Evolutionary conservation across 2,329 filamentous ascomycete species (phyloP).

Genomic region (Trichoderma afroharzianum): DNA sequence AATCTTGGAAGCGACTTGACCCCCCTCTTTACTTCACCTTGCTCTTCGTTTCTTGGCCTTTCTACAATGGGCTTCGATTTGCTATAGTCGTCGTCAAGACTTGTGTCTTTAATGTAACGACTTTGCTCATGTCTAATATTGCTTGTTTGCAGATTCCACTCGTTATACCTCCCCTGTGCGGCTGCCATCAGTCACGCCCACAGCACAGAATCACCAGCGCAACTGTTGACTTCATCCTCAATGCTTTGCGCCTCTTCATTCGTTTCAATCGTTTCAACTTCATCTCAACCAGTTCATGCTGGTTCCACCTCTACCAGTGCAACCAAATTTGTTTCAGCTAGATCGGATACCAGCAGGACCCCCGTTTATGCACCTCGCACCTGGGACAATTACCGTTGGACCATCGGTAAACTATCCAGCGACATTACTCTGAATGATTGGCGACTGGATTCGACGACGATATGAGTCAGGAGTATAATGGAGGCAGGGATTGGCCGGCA

Average conservation of each 20-base stretch:
- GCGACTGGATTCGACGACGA: neutral
- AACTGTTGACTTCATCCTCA: neutral
- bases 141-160: neutral
- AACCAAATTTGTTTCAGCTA: constrained; percentile 11
- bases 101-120: neutral
- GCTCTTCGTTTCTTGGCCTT: neutral
- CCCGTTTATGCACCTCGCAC: neutral
- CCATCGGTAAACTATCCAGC: neutral
- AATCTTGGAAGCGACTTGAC: neutral
- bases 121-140: neutral
- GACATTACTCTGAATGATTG: neutral
- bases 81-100: neutral
- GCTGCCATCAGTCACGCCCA: neutral
- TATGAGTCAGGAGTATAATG: constrained; percentile 56
- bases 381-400: neutral
- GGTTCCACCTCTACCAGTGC: constrained; percentile 6
- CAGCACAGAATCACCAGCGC: neutral
- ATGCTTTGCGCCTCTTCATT: constrained; percentile 2
- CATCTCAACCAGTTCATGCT: neutral
- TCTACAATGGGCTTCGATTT: neutral
- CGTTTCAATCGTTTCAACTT: neutral
- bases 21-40: neutral
- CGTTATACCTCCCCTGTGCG: neutral
- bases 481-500: constrained; percentile 47
- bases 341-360: neutral